Percentiles rank a stretch among this genome's conserved stretches.
These are phyloP conservation scores for Globisporangium viniferum DNA, from an alignment of 352 stramenopile species.

Conservation along the genomic window DNA sequence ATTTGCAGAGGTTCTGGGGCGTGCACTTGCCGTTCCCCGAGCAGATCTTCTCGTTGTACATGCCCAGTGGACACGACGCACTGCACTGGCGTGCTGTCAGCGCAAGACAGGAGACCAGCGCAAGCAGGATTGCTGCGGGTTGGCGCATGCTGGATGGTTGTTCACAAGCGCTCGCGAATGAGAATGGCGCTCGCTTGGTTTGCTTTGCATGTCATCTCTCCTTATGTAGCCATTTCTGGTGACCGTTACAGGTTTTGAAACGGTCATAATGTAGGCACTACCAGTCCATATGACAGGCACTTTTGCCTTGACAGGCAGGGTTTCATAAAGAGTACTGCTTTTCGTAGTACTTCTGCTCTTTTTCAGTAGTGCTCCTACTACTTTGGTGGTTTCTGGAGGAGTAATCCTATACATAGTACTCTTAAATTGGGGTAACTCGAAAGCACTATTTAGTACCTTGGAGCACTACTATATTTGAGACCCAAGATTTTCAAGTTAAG, in stretches of 20 bases:
- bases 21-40: slow-evolving; percentile 54
- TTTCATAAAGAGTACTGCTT: too few species aligned
- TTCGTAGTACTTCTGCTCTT: too few species aligned
- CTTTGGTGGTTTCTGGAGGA: too few species aligned
- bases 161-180: background rate
- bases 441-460: too few species aligned
- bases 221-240: background rate
- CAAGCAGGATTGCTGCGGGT: background rate
- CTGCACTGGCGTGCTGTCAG: background rate
- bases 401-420: too few species aligned
- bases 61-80: slow-evolving; percentile 38
- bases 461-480: too few species aligned
- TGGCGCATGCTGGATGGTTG: background rate
- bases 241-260: background rate
- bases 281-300: too few species aligned
- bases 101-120: background rate
- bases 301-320: too few species aligned
- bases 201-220: background rate
- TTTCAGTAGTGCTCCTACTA: too few species aligned
- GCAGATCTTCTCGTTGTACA: slow-evolving; percentile 56
- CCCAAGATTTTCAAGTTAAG: too few species aligned
- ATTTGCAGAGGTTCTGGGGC: slow-evolving; percentile 42
- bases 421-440: too few species aligned
- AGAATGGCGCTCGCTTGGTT: background rate
- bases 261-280: too few species aligned